Evolutionary conservation across 306 rosid species (phyloP), one percentile per base, ranked within the genome.

Genomic region (Arachis hypogaea): DNA sequence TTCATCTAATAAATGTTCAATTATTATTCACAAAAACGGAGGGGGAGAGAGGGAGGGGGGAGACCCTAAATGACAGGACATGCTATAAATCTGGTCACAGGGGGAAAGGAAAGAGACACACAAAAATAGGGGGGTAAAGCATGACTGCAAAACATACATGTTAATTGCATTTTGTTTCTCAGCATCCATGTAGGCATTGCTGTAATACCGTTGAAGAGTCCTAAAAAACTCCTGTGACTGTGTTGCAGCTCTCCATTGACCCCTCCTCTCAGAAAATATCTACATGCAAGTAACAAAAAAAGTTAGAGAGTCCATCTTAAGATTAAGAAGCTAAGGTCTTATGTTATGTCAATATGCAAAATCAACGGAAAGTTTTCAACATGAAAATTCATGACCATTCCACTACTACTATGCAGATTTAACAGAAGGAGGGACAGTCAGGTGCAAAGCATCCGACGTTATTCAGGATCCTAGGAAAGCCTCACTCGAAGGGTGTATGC

Each of bases 261-360:
- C 97, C 86, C 95, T 86, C 77, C 88, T 87, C 82, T 88, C 88
- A n/a, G 90, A 91, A 69, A 91, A 91, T 82, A 91, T 88, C 95
- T 91, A 78, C 80, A 77, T 62, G 63, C n/a, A 73, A 50, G 50
- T 28, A 69, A 67, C 22, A 70, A 63, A 30, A 63, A n/a, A 54
- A 16, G 60, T 44, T 44, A 10, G 33, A 63, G 58, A 29, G 59
- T 42, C 18, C 10, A 42, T 42, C 44, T 22, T 52, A 41, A 41
- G 28, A 22, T 22, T 52, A 41, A 33, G 7, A 33, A 18, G 64
- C 42, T 1, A 16, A 46, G 30, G 9, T 7, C 5, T n/a, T 0
- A 11, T 67, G 30, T 3, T 29, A 42, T 12, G 68, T 66, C 64
- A 67, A 63, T 69, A 11, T 28, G 51, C 8, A 75, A 60, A 6